A percentile compares a stretch with the other conserved stretches of the same genome.
Conservation (phyloP, 371 early-diverging fungal species). For the Syncephalastrum sp. region DNA sequence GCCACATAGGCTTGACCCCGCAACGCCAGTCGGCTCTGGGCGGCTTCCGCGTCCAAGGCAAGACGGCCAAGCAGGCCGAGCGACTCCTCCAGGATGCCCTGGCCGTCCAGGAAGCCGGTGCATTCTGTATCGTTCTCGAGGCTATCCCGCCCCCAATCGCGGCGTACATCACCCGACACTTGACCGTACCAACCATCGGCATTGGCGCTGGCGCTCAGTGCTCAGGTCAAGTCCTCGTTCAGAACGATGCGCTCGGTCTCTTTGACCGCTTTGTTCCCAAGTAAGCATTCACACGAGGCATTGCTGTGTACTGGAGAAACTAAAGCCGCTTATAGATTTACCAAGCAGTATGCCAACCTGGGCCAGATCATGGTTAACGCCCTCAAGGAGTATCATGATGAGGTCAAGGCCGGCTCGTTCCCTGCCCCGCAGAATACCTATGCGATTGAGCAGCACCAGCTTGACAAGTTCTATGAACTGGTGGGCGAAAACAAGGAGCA, state of each 20-base stretch:
- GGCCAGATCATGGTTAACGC: conserved; percentile 72
- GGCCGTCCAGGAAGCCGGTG: conserved; percentile 91
- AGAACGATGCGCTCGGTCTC: conserved; percentile 85
- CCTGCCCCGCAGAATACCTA: conserved; percentile 80
- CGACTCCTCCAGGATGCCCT: conserved; percentile 82
- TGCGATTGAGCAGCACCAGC: conserved; percentile 62
- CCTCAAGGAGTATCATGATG: conserved; percentile 67
- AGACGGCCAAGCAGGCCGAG: conserved; percentile 74
- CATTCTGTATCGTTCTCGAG: conserved; percentile 90
- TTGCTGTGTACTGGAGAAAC: no score
- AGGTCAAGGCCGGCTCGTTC: conserved; percentile 77
- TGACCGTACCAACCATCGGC: conserved; percentile 91
- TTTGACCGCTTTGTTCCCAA: conserved; percentile 83
- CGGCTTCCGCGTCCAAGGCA: conserved; percentile 93
- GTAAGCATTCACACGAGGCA: conserved; percentile 20
- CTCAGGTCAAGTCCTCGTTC: conserved; percentile 94
- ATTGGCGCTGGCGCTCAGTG: conserved; percentile 91
- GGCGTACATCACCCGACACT: conserved; percentile 68
- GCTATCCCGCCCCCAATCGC: conserved; percentile 91
- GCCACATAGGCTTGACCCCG: conserved; percentile 94
- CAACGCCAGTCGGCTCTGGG: conserved; percentile 86
- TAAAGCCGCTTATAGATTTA: background rate
- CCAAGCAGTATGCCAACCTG: conserved; percentile 41
- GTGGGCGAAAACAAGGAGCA: conserved; percentile 10
- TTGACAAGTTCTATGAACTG: conserved; percentile 47